Percentiles rank a stretch among this genome's conserved stretches.
Conservation (phyloP, 1,284 basidiomycete species). For the Heimioporus punctisporus region DNA sequence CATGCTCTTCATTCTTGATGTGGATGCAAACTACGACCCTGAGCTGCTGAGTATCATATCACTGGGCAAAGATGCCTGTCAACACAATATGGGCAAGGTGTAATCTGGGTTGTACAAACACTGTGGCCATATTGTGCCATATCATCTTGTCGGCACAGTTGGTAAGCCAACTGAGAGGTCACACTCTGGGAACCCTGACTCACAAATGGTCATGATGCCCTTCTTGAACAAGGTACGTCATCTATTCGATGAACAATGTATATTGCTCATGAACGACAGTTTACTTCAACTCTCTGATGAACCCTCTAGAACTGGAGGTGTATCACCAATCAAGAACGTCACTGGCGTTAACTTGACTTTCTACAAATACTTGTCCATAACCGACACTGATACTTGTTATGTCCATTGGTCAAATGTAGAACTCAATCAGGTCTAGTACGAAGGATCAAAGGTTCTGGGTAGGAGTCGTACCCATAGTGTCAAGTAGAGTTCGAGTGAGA, state of each 20-base stretch:
- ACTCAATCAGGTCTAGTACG: too few relatives aligned
- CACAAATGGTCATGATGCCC: conserved; percentile 95
- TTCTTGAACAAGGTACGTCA: conserved; percentile 91
- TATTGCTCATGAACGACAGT: conserved; percentile 44
- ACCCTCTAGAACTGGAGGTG: conserved; percentile 54
- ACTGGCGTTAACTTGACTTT: too few relatives aligned
- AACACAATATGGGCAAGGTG: conserved; percentile 99
- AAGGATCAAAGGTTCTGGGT: too few relatives aligned
- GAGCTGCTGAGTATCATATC: conserved; percentile 95
- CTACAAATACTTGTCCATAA: conserved; percentile 60
- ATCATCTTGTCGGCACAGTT: conserved; percentile 95
- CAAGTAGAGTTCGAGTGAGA: too few relatives aligned
- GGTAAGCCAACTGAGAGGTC: conserved; percentile 95
- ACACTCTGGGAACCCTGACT: conserved; percentile 95
- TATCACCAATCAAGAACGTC: too few relatives aligned
- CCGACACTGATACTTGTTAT: conserved; percentile 99
- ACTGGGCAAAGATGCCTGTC: conserved; percentile 93
- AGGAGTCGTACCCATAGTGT: too few relatives aligned
- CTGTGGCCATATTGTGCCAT: conserved; percentile 95
- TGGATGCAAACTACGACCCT: conserved; percentile 91
- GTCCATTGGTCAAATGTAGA: too few relatives aligned
- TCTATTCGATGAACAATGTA: conserved; percentile 75
- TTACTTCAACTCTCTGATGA: conserved; percentile 97
- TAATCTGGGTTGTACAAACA: conserved; percentile 97
- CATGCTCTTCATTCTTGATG: conserved; percentile 96